Base-by-base conservation (phyloP, 257 asterid genomes). In the Nicotiana knightiana region DNA sequence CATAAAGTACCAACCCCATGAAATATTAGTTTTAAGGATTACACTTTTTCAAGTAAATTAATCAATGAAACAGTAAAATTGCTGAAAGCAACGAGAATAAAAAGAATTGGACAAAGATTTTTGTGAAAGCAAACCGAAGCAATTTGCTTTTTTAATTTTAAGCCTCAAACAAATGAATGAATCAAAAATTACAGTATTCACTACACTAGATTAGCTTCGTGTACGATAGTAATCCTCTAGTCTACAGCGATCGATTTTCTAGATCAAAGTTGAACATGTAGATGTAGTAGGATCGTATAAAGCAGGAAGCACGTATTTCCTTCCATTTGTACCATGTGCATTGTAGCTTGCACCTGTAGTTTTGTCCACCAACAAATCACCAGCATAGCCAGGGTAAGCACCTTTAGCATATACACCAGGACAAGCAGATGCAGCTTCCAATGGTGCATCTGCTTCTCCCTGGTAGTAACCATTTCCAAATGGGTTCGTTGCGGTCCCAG, bases 341-440 rank as follows among this genome's bases (percentile, higher is more conserved):
- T 93, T 93, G 70, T 89, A 93, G 86, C 98, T 93, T 6, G 93
- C 98, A 30, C 96, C 98, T 1, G 85, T 92, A 0, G 92, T 89
- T 0, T 77, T 53, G 51, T 93, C 98, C 78, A 89, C 92, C 87
- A 91, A 78, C 85, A 93, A 37, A 61, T 92, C 81, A 2, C 98
- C 98, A 1, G 98, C 91, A 4, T 92, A 93, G 0, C 97, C 98
- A 0, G 98, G 98, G 68, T 93, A 92, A 0, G 98, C 97, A 2
- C 96, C 98, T 10, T 91, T 93, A 0, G 87, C 98, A 8, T 93
- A 93, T 0, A 93, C 91, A 28, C 98, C 98, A 1, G 94, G 88
- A 80, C 98, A 93, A 64, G 97, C 98, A 16, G 97, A 85, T 0
- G 96, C 85, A 1, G 97, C 97, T 39, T 93, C 98, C 21, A 93